Percentiles rank a stretch among this genome's conserved stretches.
Conservation (phyloP, 179 eudicot genomes). For the Corrigiola litoralis region DNA sequence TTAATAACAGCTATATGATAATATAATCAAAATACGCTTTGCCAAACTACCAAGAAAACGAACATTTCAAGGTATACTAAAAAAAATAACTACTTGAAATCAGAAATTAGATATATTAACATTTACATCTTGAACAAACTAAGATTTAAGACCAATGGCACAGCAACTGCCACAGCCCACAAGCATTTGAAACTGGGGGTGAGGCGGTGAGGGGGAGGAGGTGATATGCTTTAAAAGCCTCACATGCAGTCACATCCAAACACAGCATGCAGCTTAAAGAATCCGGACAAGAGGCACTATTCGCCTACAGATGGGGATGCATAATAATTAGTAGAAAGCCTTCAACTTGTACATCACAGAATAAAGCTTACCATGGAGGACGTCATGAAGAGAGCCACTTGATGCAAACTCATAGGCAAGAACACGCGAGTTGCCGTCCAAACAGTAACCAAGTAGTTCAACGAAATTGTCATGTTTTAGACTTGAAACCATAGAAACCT, state of each 20-base stretch:
- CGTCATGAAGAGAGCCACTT: slow-evolving; percentile 29
- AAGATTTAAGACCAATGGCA: background rate
- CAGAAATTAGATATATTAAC: too few relatives aligned
- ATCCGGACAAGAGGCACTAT: too few relatives aligned
- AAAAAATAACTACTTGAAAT: too few relatives aligned
- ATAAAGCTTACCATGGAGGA: slow-evolving; percentile 21
- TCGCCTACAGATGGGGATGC: too few relatives aligned
- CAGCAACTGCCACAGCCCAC: background rate
- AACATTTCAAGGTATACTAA: too few relatives aligned
- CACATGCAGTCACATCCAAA: background rate
- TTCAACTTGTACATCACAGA: too few relatives aligned
- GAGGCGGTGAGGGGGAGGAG: too few relatives aligned
- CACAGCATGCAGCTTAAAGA: background rate
- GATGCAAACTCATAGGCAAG: slow-evolving; percentile 31
- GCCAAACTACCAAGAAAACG: too few relatives aligned
- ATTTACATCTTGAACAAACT: background rate
- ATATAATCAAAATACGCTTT: too few relatives aligned
- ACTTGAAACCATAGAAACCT: slow-evolving; percentile 31
- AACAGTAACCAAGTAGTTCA: slow-evolving; percentile 29
- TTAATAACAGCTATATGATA: too few relatives aligned
- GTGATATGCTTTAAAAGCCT: background rate
- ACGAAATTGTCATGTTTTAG: slow-evolving; percentile 26
- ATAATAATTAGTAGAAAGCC: too few relatives aligned
- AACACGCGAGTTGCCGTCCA: slow-evolving; percentile 21
- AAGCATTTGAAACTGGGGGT: too few relatives aligned